phyloP scores from a whole-genome alignment of 2,329 filamentous ascomycete genomes.

The Colletotrichum chlorophyti region DNA sequence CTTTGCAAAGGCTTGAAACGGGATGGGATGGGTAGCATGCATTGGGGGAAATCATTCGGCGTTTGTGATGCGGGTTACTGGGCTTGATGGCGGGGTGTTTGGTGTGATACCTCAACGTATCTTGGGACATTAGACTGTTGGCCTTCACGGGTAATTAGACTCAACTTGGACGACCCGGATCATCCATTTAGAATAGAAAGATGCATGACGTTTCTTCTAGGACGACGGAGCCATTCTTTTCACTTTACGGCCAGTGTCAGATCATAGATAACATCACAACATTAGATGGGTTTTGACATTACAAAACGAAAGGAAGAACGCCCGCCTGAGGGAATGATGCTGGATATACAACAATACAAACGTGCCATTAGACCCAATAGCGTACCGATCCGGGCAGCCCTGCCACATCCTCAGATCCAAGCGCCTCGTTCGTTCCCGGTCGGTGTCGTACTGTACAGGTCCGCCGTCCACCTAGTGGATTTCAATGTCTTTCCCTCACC shows the following conservation, averaged over 20 bases:
- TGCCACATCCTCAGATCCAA: conserved; percentile 14
- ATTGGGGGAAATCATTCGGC: conserved; percentile 13
- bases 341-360: conserved; percentile 30
- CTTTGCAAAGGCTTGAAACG: conserved; percentile 44
- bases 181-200: conserved; percentile 1
- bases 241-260: too few relatives aligned
- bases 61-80: background rate
- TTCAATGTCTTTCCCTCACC: background rate
- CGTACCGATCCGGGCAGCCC: conserved; percentile 5
- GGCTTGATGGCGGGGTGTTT: conserved; percentile 4
- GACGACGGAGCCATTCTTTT: background rate
- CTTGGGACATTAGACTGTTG: conserved; percentile 28
- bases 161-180: conserved; percentile 27
- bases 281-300: conserved; percentile 12
- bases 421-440: conserved; percentile 12
- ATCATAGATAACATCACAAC: background rate
- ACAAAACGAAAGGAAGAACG: conserved; percentile 14
- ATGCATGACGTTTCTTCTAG: background rate
- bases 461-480: conserved; percentile 4
- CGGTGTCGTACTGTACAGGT: conserved; percentile 25
- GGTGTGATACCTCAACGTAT: conserved; percentile 36
- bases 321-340: conserved; percentile 25
- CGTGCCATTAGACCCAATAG: conserved; percentile 8
- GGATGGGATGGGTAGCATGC: background rate
- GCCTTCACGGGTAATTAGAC: conserved; percentile 34